phyloP scores from a whole-genome alignment of 306 rosid genomes.

The Crataegus laevigata region DNA sequence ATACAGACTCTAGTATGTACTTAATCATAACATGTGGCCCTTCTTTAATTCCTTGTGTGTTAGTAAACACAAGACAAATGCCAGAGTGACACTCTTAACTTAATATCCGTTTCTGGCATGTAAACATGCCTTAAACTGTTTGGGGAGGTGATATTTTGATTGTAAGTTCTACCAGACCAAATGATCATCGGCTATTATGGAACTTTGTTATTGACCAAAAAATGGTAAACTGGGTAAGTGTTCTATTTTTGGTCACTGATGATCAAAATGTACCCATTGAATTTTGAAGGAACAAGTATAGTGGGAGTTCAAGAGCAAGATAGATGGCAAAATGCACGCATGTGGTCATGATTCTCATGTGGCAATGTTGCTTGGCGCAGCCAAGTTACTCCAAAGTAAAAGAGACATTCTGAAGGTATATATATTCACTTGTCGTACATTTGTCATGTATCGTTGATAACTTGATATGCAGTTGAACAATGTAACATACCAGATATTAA shows the following conservation, averaged over 20 bases:
- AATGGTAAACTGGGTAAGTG: neutral
- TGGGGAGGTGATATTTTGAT: too few species aligned
- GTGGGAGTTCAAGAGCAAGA: slow-evolving; percentile 36
- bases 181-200: neutral
- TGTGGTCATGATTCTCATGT: slow-evolving; percentile 39
- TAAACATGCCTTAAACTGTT: too few species aligned
- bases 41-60: too few species aligned
- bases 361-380: slow-evolving; percentile 39
- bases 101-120: too few species aligned
- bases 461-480: too few species aligned
- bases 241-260: neutral
- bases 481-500: neutral
- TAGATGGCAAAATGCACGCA: slow-evolving; percentile 32
- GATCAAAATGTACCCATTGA: neutral
- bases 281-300: slow-evolving; percentile 26
- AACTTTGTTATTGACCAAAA: neutral
- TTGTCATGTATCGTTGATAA: too few species aligned
- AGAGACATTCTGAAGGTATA: slow-evolving; percentile 13
- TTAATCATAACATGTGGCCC: too few species aligned
- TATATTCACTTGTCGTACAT: too few species aligned
- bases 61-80: too few species aligned
- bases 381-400: slow-evolving; percentile 27
- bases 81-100: too few species aligned
- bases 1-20: too few species aligned
- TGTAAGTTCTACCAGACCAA: too few species aligned